Percentiles rank a stretch among this genome's conserved stretches.
Evolutionary conservation across 805 yeast species (phyloP).

Genomic region (Starmerella vaccinii): DNA sequence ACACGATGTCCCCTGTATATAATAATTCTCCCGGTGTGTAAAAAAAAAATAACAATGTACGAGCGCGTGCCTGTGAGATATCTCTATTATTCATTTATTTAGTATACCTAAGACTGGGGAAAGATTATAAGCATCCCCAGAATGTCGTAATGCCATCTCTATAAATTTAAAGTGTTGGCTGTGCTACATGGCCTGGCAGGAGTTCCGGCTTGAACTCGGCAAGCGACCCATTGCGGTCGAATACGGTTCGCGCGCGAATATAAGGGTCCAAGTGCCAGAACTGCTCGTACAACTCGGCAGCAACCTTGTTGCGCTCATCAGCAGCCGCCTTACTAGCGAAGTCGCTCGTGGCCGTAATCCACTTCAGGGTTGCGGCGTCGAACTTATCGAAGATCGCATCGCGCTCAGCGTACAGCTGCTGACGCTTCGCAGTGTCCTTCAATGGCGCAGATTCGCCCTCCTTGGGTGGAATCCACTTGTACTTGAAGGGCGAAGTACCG

Average conservation of each 20-base stretch:
- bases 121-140: background rate
- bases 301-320: constrained; percentile 41
- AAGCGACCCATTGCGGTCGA: constrained; percentile 63
- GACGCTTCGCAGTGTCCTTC: constrained; percentile 39
- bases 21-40: too few species aligned
- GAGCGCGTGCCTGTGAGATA: too few species aligned
- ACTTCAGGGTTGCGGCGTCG: constrained; percentile 55
- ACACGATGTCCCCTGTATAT: too few species aligned
- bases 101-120: background rate
- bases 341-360: constrained; percentile 50
- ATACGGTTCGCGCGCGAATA: constrained; percentile 64
- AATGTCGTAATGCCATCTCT: background rate
- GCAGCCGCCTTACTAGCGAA: constrained; percentile 39
- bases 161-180: constrained; percentile 20
- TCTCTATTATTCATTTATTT: too few species aligned
- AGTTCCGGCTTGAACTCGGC: constrained; percentile 33
- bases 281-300: constrained; percentile 47
- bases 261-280: constrained; percentile 70
- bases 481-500: constrained; percentile 53
- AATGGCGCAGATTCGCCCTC: constrained; percentile 44
- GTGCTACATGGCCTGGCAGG: constrained; percentile 22
- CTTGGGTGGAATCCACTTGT: constrained; percentile 53
- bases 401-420: constrained; percentile 43
- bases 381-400: constrained; percentile 43
- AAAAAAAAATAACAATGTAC: too few species aligned